Conservation (phyloP, 1,284 basidiomycete genomes). For the Sanghuangporus weigelae region DNA sequence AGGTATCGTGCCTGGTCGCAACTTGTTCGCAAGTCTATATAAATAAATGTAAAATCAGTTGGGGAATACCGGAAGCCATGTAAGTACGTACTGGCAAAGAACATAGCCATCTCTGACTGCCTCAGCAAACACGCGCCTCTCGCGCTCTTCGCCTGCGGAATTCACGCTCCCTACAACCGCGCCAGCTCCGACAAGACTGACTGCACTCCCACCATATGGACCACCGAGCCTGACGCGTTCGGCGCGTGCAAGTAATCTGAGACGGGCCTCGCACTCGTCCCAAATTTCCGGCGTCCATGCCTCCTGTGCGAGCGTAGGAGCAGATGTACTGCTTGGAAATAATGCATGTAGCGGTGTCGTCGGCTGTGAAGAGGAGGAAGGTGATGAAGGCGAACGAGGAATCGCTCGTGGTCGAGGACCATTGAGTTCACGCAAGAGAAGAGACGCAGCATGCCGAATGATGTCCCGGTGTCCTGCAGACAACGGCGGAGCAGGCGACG, state of each 20-base stretch:
- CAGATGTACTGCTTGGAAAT: neutral
- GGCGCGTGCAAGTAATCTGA: constrained; percentile 53
- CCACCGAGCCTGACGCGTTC: constrained; percentile 57
- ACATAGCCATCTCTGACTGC: constrained; percentile 79
- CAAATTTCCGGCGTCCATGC: constrained; percentile 39
- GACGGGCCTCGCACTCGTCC: constrained; percentile 68
- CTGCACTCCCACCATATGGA: constrained; percentile 34
- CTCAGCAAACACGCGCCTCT: constrained; percentile 56
- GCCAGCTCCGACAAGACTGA: constrained; percentile 26
- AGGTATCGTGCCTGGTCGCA: constrained; percentile 53
- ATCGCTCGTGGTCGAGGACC: constrained; percentile 6
- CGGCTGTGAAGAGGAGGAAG: neutral
- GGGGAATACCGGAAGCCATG: constrained; percentile 1
- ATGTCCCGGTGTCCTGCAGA: constrained; percentile 5
- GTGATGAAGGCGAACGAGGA: constrained; percentile 1
- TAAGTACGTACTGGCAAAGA: constrained; percentile 72
- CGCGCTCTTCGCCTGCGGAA: constrained; percentile 63
- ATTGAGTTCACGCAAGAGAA: constrained; percentile 13
- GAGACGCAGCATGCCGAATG: constrained; percentile 8
- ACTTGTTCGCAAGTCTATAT: constrained; percentile 69
- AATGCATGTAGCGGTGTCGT: neutral
- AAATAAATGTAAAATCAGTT: constrained; percentile 5
- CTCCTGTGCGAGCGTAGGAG: neutral
- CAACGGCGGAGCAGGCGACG: constrained; percentile 3
- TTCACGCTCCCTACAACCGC: constrained; percentile 32